phyloP scores from a whole-genome alignment of 1,284 basidiomycete genomes.

The Cystobasidiaceae sp. region DNA sequence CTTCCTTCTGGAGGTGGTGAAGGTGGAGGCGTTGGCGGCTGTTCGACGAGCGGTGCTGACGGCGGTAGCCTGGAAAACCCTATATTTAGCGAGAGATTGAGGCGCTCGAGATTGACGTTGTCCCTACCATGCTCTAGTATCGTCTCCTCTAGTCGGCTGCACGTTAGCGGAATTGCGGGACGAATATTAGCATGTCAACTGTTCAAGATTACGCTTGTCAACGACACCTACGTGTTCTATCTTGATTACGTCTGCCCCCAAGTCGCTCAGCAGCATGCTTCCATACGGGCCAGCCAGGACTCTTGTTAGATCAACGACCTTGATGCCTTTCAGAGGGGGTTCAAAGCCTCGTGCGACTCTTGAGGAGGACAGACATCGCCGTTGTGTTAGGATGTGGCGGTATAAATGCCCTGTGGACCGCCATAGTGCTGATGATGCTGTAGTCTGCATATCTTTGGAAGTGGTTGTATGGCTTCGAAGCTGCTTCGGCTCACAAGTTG shows the following conservation, averaged over 20 bases:
- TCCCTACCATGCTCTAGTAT: constrained; percentile 64
- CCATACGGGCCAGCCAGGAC: constrained; percentile 83
- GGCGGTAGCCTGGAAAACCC: constrained; percentile 17
- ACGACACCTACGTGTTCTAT: constrained; percentile 44
- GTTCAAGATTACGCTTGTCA: no score
- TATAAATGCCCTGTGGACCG: no score
- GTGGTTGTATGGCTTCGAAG: no score
- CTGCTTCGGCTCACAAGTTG: no score
- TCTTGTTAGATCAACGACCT: constrained; percentile 77
- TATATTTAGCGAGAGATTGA: not conserved
- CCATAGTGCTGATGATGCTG: no score
- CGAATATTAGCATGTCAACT: not conserved
- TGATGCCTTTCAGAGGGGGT: constrained; percentile 71
- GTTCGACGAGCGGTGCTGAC: constrained; percentile 29
- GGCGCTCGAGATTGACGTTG: not conserved
- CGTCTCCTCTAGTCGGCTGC: constrained; percentile 67
- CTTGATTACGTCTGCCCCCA: constrained; percentile 83
- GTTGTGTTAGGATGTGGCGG: no score
- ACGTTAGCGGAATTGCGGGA: not conserved
- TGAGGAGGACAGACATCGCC: constrained; percentile 14
- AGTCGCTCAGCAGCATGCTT: constrained; percentile 81
- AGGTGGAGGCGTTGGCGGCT: constrained; percentile 57
- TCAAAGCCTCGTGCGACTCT: constrained; percentile 31
- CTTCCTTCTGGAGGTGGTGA: constrained; percentile 54
- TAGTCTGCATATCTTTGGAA: no score